Conservation (phyloP, 176 grass and related monocot species). For the Oryza officinalis region DNA sequence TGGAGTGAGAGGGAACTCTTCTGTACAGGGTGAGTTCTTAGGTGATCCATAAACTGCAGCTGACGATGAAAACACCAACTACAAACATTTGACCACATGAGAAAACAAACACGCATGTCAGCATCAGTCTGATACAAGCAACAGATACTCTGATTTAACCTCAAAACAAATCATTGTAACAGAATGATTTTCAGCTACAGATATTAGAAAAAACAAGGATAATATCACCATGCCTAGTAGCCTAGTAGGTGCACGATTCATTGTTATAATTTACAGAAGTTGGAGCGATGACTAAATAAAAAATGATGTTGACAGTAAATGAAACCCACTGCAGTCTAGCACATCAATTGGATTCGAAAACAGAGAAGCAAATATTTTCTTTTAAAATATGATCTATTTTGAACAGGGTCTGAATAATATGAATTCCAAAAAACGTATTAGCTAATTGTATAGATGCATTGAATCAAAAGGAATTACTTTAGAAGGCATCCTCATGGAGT, state of each 20-base stretch:
- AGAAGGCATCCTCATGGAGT: constrained; percentile 16
- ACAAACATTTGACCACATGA: constrained; percentile 48
- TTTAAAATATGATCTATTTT: neutral
- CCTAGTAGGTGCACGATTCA: neutral
- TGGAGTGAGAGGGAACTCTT: constrained; percentile 85
- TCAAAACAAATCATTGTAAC: constrained; percentile 23
- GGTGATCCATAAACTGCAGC: constrained; percentile 95
- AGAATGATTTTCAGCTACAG: neutral
- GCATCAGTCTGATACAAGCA: constrained; percentile 9
- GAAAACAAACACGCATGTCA: constrained; percentile 4
- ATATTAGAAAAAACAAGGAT: constrained; percentile 12
- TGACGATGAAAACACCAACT: constrained; percentile 98
- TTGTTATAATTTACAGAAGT: neutral
- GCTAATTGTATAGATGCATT: neutral
- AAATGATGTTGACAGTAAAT: neutral
- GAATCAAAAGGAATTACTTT: neutral
- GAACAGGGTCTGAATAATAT: neutral
- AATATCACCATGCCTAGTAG: neutral
- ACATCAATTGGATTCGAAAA: neutral
- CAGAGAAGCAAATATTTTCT: neutral
- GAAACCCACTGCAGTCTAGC: neutral
- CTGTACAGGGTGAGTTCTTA: constrained; percentile 84
- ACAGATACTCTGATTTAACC: neutral
- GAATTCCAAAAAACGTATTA: neutral
- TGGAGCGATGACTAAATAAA: neutral